These are phyloP conservation scores for Diaporthe eres DNA, from an alignment of 2,329 filamentous ascomycete species.

Conservation along the genomic window DNA sequence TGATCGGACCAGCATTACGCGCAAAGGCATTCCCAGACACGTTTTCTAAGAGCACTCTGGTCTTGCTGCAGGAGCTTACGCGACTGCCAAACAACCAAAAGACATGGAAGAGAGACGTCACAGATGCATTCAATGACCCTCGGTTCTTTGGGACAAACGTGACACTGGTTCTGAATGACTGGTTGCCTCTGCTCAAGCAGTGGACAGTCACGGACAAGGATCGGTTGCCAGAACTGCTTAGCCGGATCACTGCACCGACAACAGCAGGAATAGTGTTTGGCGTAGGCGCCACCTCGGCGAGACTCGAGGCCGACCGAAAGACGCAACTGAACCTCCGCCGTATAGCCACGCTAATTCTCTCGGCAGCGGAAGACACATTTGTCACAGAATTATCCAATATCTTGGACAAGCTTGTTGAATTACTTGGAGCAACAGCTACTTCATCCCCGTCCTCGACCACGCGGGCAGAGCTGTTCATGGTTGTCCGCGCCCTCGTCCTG, in stretches of 20 bases:
- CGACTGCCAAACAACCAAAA: constrained; percentile 86
- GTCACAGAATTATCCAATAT: constrained; percentile 81
- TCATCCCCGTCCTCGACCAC: constrained; percentile 94
- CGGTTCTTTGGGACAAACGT: constrained; percentile 84
- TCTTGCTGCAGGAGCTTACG: constrained; percentile 82
- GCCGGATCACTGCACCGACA: constrained; percentile 84
- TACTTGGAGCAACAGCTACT: constrained; percentile 84
- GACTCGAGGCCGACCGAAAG: constrained; percentile 94
- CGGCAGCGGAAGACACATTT: constrained; percentile 83
- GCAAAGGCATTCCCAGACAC: constrained; percentile 91
- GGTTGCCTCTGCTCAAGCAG: constrained; percentile 87
- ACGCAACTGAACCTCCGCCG: constrained; percentile 91
- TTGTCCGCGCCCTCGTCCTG: constrained; percentile 85
- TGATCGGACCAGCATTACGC: constrained; percentile 85
- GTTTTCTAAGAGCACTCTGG: constrained; percentile 78
- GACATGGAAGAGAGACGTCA: constrained; percentile 91
- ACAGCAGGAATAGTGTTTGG: constrained; percentile 98
- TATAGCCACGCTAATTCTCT: constrained; percentile 83
- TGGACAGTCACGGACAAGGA: constrained; percentile 92
- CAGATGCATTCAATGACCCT: constrained; percentile 91
- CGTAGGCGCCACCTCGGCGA: constrained; percentile 93
- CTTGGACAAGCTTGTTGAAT: constrained; percentile 87
- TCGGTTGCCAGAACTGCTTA: constrained; percentile 83
- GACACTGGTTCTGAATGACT: constrained; percentile 76
- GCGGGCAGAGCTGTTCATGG: constrained; percentile 89